Evolutionary conservation across 202 grass and related monocot species (phyloP), one percentile per base, ranked within the genome.

Genomic region (Schoenoplectus tabernaemontani): DNA sequence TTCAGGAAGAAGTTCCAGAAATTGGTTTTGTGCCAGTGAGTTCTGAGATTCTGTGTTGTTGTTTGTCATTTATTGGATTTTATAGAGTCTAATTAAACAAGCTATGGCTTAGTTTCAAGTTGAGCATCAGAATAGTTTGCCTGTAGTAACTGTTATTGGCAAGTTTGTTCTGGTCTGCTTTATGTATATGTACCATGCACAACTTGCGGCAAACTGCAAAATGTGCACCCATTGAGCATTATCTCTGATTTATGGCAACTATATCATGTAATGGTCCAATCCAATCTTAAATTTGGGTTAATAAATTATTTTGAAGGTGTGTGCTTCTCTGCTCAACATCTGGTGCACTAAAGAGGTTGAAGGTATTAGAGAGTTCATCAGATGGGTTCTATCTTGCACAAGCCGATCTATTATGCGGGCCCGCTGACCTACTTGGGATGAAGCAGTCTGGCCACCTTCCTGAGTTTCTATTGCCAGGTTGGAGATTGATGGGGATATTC

Each of bases 361-460:
- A 94, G 81, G 86, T 98, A 47, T 83, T 94, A 0, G 89, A 98
- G 62, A 90, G 82, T 6, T 94, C 95, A 51, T 94, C 89, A 5
- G 86, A 94, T 62, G 91, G 95, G 58, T 98, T 98, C 84, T 92
- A 90, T 80, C 74, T 98, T 28, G 89, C 95, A 32, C 93, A 98
- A 5, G 95, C 88, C 0, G 95, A 98, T 84, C 86, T 98, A 26
- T 62, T 94, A 24, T 91, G 95, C 83, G 95, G 95, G 47, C 95
- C 95, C 19, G 95, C 91, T 24, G 74, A 98, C 86, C 82, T 98
- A 62, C 91, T 98, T 36, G 95, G 91, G 53, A 92, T 90, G 77
- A 98, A 92, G 83, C 95, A 98, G 79, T 98, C 89, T 4, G 95
- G 95, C 7, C 95, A 98, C 77, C 88, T 98, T 68, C 95, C 95